A percentile compares a stretch with the other conserved stretches of the same genome.
These are phyloP conservation scores for Huntiella abstrusa DNA, from an alignment of 2,329 filamentous ascomycete species.

Conservation along the genomic window DNA sequence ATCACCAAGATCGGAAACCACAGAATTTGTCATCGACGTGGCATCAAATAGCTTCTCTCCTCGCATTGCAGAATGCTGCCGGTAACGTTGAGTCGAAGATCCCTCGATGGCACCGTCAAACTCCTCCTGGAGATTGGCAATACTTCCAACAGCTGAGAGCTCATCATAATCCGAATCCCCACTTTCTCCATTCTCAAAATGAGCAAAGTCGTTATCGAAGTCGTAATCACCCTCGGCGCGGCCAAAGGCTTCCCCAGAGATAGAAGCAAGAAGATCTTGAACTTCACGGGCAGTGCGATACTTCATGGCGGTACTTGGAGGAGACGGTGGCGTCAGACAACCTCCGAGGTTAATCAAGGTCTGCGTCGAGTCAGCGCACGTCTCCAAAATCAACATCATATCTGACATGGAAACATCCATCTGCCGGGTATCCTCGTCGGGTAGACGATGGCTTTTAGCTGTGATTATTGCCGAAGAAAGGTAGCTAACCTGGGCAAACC, in stretches of 20 bases:
- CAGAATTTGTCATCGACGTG: slow-evolving; percentile 15
- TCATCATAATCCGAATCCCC: slow-evolving; percentile 18
- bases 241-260: slow-evolving; percentile 69
- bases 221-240: slow-evolving; percentile 41
- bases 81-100: not conserved
- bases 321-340: slow-evolving; percentile 63
- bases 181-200: slow-evolving; percentile 30
- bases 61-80: not conserved
- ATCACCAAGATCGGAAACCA: not conserved
- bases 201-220: slow-evolving; percentile 43
- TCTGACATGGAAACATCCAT: slow-evolving; percentile 69
- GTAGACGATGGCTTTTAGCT: slow-evolving; percentile 39
- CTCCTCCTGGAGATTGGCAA: slow-evolving; percentile 16
- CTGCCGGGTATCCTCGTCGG: slow-evolving; percentile 36
- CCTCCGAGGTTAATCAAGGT: slow-evolving; percentile 67
- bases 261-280: slow-evolving; percentile 73
- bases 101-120: not conserved
- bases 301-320: slow-evolving; percentile 64
- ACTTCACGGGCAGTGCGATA: slow-evolving; percentile 79
- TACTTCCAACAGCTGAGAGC: slow-evolving; percentile 7
- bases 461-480: slow-evolving; percentile 62
- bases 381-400: slow-evolving; percentile 76
- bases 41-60: slow-evolving; percentile 30
- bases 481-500: slow-evolving; percentile 73
- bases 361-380: slow-evolving; percentile 91